phyloP scores from a whole-genome alignment of 2,329 filamentous ascomycete genomes.

The Coniochaeta pulveracea region DNA sequence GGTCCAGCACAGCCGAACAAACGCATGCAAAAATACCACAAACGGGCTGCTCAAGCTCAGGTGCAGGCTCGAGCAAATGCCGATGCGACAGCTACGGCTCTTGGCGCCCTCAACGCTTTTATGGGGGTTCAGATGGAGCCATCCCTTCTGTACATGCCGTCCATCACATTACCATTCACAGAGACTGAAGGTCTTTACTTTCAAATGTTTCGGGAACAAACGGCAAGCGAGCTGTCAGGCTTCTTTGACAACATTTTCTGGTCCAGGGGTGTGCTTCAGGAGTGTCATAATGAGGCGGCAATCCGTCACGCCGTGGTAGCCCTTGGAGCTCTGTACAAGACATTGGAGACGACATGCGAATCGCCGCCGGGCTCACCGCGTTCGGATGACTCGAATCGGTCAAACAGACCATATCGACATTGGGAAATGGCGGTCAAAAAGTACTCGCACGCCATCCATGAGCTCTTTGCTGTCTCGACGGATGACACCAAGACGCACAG shows the following conservation, averaged over 20 bases:
- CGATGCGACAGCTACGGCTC: neutral
- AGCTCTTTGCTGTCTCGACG: constrained; percentile 31
- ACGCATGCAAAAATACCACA: constrained; percentile 15
- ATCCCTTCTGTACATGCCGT: constrained; percentile 18
- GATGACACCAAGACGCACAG: constrained; percentile 33
- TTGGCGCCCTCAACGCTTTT: constrained; percentile 24
- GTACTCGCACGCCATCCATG: constrained; percentile 44
- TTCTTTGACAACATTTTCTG: constrained; percentile 59
- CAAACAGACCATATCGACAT: constrained; percentile 33
- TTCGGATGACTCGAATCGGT: constrained; percentile 15
- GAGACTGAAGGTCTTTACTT: constrained; percentile 48
- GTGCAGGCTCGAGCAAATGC: constrained; percentile 1
- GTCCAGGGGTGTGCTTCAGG: constrained; percentile 49
- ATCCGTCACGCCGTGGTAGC: constrained; percentile 57
- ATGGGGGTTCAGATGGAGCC: neutral
- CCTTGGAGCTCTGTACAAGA: constrained; percentile 56
- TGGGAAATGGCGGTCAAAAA: constrained; percentile 50
- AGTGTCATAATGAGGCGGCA: constrained; percentile 48
- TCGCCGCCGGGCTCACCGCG: constrained; percentile 35
- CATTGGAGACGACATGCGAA: constrained; percentile 45
- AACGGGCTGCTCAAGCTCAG: constrained; percentile 18
- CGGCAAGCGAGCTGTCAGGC: constrained; percentile 51
- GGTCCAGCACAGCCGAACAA: too few relatives aligned
- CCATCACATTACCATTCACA: constrained; percentile 35
- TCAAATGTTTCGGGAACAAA: constrained; percentile 48